Evolutionary conservation across 139 green algal species (phyloP).

Genomic region (Penium margaritaceum): DNA sequence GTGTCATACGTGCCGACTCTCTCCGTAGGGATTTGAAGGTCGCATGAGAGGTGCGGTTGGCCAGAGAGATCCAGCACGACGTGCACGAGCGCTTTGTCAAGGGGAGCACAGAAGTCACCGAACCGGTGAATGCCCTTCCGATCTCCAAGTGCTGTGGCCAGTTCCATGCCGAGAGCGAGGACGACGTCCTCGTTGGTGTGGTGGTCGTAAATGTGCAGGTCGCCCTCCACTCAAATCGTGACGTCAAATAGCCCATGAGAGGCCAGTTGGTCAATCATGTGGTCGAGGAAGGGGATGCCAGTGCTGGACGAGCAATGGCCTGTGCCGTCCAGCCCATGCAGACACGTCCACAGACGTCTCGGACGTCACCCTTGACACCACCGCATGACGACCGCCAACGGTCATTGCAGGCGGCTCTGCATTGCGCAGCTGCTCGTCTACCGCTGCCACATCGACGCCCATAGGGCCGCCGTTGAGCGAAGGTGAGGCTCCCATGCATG

Average conservation of each 20-base stretch:
- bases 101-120: constrained; percentile 61
- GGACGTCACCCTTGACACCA: too few relatives aligned
- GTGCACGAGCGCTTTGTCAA: constrained; percentile 87
- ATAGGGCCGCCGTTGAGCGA: too few relatives aligned
- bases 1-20: constrained; percentile 85
- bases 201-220: constrained; percentile 98
- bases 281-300: constrained; percentile 87
- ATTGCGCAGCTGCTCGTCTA: too few relatives aligned
- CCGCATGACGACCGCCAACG: too few relatives aligned
- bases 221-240: constrained; percentile 62
- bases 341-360: too few relatives aligned
- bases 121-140: constrained; percentile 90
- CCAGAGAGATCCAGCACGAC: constrained; percentile 82
- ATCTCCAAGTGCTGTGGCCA: constrained; percentile 77
- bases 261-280: constrained; percentile 86
- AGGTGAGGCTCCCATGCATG: too few relatives aligned
- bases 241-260: constrained; percentile 53
- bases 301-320: constrained; percentile 60
- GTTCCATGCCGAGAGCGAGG: constrained; percentile 54
- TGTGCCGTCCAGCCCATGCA: constrained; percentile 83
- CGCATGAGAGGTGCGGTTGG: constrained; percentile 73
- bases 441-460: too few relatives aligned
- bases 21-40: constrained; percentile 77
- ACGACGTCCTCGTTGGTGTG: constrained; percentile 96
- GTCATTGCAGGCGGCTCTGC: too few relatives aligned